Conservation (phyloP, 176 grass and related monocot genomes). For the Cocos nucifera region DNA sequence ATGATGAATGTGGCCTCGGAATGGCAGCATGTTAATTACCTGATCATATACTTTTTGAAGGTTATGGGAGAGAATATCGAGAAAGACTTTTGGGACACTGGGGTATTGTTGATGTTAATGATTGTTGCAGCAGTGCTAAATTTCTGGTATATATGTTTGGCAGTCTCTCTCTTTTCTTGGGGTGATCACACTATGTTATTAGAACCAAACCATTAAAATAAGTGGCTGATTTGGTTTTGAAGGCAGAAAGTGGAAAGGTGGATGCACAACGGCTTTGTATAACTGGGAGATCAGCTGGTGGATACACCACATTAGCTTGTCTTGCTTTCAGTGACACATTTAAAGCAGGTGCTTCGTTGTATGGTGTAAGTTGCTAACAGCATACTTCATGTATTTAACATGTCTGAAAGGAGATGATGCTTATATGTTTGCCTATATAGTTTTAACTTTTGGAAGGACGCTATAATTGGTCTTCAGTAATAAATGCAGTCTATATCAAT, state of each 20-base stretch:
- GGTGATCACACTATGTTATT: no score
- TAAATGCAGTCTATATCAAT: no score
- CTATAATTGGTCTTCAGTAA: no score
- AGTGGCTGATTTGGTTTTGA: slow-evolving; percentile 19
- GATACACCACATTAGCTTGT: slow-evolving; percentile 84
- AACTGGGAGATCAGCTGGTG: slow-evolving; percentile 82
- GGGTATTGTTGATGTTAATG: slow-evolving; percentile 88
- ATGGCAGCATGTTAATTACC: no score
- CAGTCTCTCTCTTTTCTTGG: no score
- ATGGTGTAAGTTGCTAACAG: slow-evolving; percentile 73
- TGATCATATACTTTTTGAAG: slow-evolving; percentile 29
- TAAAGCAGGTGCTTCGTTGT: slow-evolving; percentile 93
- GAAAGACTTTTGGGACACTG: slow-evolving; percentile 76
- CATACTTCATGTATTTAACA: no score
- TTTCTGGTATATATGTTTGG: slow-evolving; percentile 47
- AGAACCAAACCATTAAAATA: no score
- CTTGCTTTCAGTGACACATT: slow-evolving; percentile 85
- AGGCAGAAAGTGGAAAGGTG: slow-evolving; percentile 71
- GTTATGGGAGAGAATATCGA: slow-evolving; percentile 85
- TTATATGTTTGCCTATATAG: no score
- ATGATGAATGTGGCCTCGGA: no score
- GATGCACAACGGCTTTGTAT: slow-evolving; percentile 83
- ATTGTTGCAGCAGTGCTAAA: slow-evolving; percentile 80
- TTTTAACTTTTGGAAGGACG: no score
- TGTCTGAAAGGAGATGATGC: no score